Conservation (phyloP, 2,329 filamentous ascomycete genomes). For the Hypoxylon sp. region DNA sequence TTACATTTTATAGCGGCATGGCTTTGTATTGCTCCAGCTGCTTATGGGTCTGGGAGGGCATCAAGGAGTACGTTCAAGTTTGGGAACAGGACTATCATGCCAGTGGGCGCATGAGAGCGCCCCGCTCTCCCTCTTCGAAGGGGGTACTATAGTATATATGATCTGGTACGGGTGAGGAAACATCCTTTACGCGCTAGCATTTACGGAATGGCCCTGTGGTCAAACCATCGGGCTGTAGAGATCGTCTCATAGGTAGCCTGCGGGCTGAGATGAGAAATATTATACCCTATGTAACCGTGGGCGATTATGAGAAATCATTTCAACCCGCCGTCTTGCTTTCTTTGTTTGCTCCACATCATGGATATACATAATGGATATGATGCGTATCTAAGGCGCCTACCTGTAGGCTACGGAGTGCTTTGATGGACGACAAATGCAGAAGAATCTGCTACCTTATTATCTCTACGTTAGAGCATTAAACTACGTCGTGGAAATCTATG, state of each 20-base stretch:
- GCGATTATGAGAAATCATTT: constrained; percentile 18
- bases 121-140: not conserved
- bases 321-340: not conserved
- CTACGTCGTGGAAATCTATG: too few relatives aligned
- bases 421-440: not conserved
- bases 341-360: not conserved
- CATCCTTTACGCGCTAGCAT: constrained; percentile 22
- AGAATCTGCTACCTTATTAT: not conserved
- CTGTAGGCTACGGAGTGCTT: not conserved
- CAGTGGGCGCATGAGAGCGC: constrained; percentile 12
- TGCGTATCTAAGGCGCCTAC: too few relatives aligned
- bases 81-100: constrained; percentile 13
- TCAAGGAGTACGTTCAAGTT: constrained; percentile 26
- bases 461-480: too few relatives aligned
- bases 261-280: constrained; percentile 22
- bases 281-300: constrained; percentile 28
- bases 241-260: constrained; percentile 1
- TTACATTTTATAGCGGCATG: constrained; percentile 38
- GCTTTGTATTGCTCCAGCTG: constrained; percentile 35
- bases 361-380: not conserved
- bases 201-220: constrained; percentile 10
- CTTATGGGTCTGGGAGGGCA: constrained; percentile 36
- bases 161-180: constrained; percentile 11
- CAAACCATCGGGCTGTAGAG: constrained; percentile 24
- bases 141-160: not conserved